phyloP scores from a whole-genome alignment of 176 grass and related monocot genomes.

The Cocos nucifera region DNA sequence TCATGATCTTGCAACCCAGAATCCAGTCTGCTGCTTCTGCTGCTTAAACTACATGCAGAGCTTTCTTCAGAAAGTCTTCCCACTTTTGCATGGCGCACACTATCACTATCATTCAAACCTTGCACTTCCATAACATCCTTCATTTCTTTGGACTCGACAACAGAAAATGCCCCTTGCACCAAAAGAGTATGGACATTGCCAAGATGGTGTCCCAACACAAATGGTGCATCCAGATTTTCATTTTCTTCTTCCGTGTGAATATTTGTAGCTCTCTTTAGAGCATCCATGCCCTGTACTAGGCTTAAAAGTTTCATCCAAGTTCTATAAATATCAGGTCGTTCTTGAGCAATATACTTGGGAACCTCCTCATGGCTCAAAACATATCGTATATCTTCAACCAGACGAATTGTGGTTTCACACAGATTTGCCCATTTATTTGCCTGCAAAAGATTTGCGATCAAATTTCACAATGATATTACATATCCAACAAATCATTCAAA shows the following conservation, averaged over 20 bases:
- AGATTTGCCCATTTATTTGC: slow-evolving; percentile 68
- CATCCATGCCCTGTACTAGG: slow-evolving; percentile 85
- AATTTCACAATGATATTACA: too few species aligned
- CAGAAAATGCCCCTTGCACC: slow-evolving; percentile 65
- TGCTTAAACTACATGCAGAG: slow-evolving; percentile 27
- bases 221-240: slow-evolving; percentile 63
- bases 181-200: slow-evolving; percentile 71
- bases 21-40: slow-evolving; percentile 17
- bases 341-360: slow-evolving; percentile 62
- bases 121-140: slow-evolving; percentile 49
- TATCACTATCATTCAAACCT: slow-evolving; percentile 49
- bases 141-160: slow-evolving; percentile 50
- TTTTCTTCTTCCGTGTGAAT: slow-evolving; percentile 87
- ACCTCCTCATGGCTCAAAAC: slow-evolving; percentile 76
- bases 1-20: slow-evolving; percentile 14
- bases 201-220: slow-evolving; percentile 63
- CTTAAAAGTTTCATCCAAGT: slow-evolving; percentile 82
- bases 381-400: slow-evolving; percentile 82
- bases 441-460: slow-evolving; percentile 29
- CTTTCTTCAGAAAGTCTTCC: slow-evolving; percentile 67
- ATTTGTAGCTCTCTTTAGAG: slow-evolving; percentile 71
- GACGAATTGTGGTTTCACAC: slow-evolving; percentile 59
- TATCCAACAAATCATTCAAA: background rate
- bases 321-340: slow-evolving; percentile 68
- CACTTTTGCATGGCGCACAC: slow-evolving; percentile 78